A percentile compares a stretch with the other conserved stretches of the same genome.
Conservation (phyloP, 495 filamentous ascomycete species). For the Parathielavia appendiculata region DNA sequence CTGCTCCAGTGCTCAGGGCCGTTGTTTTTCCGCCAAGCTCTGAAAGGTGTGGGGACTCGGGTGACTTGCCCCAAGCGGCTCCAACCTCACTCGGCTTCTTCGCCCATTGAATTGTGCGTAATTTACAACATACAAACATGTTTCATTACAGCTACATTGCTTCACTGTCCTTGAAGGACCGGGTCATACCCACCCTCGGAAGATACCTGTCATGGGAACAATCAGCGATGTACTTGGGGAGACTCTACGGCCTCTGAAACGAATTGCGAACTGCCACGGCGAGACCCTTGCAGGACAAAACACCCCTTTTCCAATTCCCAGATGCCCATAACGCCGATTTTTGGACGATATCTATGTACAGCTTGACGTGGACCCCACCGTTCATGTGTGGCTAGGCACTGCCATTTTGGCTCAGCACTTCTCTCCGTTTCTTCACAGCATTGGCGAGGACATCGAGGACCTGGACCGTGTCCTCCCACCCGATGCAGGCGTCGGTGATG, state of each 20-base stretch:
- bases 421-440: slow-evolving; percentile 66
- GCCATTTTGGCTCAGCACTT: slow-evolving; percentile 34
- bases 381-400: not conserved
- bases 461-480: slow-evolving; percentile 85
- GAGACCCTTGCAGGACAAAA: not conserved
- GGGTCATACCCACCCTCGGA: no score
- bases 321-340: slow-evolving; percentile 5
- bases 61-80: no score
- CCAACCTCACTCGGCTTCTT: no score
- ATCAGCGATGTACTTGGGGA: not conserved
- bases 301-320: slow-evolving; percentile 6
- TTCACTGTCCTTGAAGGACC: no score
- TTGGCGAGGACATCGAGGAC: slow-evolving; percentile 75
- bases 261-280: not conserved
- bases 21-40: slow-evolving; percentile 25
- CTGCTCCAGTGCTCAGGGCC: slow-evolving; percentile 15
- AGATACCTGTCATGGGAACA: not conserved
- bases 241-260: not conserved
- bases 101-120: not conserved
- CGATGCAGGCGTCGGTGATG: slow-evolving; percentile 97
- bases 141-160: not conserved
- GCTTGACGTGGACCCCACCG: not conserved
- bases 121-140: not conserved
- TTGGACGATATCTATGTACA: not conserved
- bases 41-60: not conserved